Conservation (phyloP, 1,284 basidiomycete species). For the Fomitopsis pinicola region DNA sequence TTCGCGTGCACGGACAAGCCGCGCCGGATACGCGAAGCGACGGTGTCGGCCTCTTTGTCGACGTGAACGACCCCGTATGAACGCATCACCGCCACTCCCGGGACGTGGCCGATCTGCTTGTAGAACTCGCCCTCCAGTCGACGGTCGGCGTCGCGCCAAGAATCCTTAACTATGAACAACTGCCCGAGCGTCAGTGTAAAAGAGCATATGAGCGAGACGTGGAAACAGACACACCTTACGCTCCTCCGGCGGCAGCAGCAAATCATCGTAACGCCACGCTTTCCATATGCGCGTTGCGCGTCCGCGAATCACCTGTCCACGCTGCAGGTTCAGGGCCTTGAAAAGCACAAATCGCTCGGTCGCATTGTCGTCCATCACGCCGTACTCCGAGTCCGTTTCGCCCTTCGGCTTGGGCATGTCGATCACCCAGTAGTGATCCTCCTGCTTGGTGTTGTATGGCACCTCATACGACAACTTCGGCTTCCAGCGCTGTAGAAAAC, state of each 20-base stretch:
- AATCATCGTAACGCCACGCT: constrained; percentile 9
- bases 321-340: background rate
- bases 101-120: background rate
- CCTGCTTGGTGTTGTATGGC: background rate
- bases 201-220: background rate
- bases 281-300: constrained; percentile 8
- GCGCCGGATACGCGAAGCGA: background rate
- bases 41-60: background rate
- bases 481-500: background rate
- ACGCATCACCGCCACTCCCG: constrained; percentile 5
- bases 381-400: background rate
- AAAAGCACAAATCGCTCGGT: constrained; percentile 4
- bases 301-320: constrained; percentile 4
- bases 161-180: constrained; percentile 8
- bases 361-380: background rate
- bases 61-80: background rate
- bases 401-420: background rate
- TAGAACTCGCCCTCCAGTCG: constrained; percentile 8
- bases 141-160: constrained; percentile 9
- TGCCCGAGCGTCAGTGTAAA: background rate
- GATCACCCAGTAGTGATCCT: background rate
- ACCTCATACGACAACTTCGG: background rate
- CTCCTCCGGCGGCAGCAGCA: background rate
- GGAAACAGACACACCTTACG: background rate
- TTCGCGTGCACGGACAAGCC: background rate